Evolutionary conservation across 1,284 basidiomycete genomes (phyloP).

Genomic region (Melampsora occidentalis): DNA sequence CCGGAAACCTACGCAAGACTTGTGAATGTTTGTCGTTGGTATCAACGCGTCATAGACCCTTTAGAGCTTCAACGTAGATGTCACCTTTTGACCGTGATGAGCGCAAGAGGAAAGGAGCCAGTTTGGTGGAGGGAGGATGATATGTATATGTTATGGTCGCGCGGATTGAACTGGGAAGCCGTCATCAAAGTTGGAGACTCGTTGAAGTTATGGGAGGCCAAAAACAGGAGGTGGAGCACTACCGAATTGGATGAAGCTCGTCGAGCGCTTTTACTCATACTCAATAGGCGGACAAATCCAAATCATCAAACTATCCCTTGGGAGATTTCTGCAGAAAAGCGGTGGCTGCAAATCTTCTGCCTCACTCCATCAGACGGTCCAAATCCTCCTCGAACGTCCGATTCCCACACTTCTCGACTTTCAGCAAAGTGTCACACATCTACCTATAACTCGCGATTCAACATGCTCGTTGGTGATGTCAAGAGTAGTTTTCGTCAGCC

Average conservation of each 20-base stretch:
- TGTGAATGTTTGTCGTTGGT: slow-evolving; percentile 5
- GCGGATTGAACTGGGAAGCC: background rate
- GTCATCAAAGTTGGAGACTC: background rate
- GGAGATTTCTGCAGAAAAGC: background rate
- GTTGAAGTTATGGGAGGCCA: background rate
- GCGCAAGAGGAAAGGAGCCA: background rate
- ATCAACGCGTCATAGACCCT: background rate
- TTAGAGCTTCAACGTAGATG: slow-evolving; percentile 1
- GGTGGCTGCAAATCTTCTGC: background rate
- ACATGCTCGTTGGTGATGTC: background rate
- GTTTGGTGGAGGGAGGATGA: background rate
- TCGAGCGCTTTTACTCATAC: background rate
- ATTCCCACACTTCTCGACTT: background rate
- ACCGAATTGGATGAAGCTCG: background rate
- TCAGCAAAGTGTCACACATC: background rate
- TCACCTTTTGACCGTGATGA: background rate
- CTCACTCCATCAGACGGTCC: background rate
- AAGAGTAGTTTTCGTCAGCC: slow-evolving; percentile 2
- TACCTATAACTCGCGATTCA: background rate
- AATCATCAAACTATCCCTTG: background rate
- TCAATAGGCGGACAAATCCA: background rate
- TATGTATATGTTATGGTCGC: background rate
- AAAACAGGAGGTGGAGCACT: background rate
- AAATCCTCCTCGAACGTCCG: background rate
- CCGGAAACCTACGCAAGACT: background rate